phyloP scores from a whole-genome alignment of 805 yeast species.

The Zygosaccharomyces gambellarensis region DNA sequence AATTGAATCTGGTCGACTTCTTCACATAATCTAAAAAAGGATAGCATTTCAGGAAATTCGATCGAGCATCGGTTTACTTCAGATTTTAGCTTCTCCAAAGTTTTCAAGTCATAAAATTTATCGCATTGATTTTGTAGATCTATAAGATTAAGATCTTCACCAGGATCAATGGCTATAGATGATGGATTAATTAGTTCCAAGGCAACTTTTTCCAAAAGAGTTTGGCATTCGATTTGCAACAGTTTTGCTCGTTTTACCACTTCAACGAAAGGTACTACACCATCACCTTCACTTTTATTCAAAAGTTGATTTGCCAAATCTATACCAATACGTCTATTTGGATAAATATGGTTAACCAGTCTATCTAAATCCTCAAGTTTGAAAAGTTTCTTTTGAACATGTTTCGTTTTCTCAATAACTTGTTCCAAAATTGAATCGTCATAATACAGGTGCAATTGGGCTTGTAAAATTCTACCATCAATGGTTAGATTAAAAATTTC shows the following conservation, averaged over 20 bases:
- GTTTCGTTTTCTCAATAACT: not conserved
- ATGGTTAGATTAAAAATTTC: not conserved
- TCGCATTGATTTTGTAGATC: constrained; percentile 4
- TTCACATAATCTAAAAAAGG: constrained; percentile 5
- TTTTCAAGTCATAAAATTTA: constrained; percentile 1
- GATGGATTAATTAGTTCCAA: not conserved
- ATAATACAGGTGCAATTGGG: constrained; percentile 44
- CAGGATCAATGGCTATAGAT: constrained; percentile 2
- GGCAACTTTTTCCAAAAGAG: not conserved
- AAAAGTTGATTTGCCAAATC: not conserved
- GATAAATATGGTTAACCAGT: not conserved
- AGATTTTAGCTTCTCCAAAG: constrained; percentile 2
- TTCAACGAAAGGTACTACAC: not conserved
- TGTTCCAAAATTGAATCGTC: constrained; percentile 44
- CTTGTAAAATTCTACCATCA: constrained; percentile 20
- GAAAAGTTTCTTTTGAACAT: not conserved
- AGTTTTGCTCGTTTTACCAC: not conserved
- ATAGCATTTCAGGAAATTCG: constrained; percentile 14
- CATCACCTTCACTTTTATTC: not conserved
- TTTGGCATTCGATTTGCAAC: constrained; percentile 2
- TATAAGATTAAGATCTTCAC: constrained; percentile 8
- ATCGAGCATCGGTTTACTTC: constrained; percentile 8
- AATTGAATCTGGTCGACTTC: constrained; percentile 7
- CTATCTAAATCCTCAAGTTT: not conserved
- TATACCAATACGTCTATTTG: constrained; percentile 1